Evolutionary conservation across 805 yeast species (phyloP), one percentile per base, ranked within the genome.

Genomic region (Nakazawaea peltata): DNA sequence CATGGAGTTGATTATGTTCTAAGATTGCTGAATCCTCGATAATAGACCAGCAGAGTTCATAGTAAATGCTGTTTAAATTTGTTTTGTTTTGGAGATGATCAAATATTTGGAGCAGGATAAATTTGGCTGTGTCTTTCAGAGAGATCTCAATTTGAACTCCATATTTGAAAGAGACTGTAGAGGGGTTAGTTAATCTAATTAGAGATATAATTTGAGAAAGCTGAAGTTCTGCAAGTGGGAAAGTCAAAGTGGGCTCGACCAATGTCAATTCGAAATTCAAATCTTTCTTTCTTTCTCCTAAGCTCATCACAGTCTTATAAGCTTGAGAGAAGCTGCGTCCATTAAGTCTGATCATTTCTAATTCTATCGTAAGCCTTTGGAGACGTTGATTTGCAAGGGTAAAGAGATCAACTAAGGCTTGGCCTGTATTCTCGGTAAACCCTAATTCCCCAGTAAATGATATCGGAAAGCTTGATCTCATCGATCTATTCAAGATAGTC

Each of bases 41-140:
- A 6, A 32, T 23, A 5, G 35, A 36, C 35, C 35, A 36, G 15
- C 35, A 36, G 12, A 36, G 23, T 14, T 36, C 39, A 17, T 23
- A 31, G 16, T 17, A 19, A 9, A 31, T 13, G 14, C 29, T 17
- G 6, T 17, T 22, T n/a, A 21, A 31, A 16, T 36, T 36, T n/a
- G 23, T 31, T 14, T 17, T 36, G 1, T 12, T 22, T 3, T 28
- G 22, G 16, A 36, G 23, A 2, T 5, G 4, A 7, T 27, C 8
- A 6, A 31, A 13, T 5, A 36, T 9, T 11, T 31, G 28, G 2
- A 22, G 30, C 8, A 29, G 8, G 21, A 36, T 27, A 13, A 27
- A 27, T 9, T 21, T 27, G 25, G 15, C 19, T 12, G 23, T 27
- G 16, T 22, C 23, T 5, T 17, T 11, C 3, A 28, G 12, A 19